Percentiles rank a stretch among this genome's conserved stretches.
phyloP scores from a whole-genome alignment of 2,329 filamentous ascomycete genomes.

The Colletotrichum liaoningense region DNA sequence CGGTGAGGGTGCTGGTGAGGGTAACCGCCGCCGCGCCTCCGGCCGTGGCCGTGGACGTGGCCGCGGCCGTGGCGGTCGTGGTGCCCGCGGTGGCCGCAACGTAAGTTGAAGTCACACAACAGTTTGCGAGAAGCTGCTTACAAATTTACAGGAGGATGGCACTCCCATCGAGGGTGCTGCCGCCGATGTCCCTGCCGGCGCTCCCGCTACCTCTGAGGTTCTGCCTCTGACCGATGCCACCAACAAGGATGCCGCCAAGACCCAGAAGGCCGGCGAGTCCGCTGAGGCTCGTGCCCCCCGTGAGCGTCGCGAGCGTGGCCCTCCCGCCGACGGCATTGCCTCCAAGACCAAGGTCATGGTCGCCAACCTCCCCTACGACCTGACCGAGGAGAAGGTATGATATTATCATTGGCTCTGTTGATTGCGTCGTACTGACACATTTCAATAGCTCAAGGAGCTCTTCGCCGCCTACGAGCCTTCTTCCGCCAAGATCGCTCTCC shows the following conservation, averaged over 20 bases:
- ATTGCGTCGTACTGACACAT: conserved; percentile 37
- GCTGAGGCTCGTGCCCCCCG: conserved; percentile 65
- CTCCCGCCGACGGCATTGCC: conserved; percentile 95
- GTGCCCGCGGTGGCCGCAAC: conserved; percentile 66
- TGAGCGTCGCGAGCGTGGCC: conserved; percentile 84
- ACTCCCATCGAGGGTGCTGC: conserved; percentile 57
- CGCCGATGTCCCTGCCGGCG: conserved; percentile 55
- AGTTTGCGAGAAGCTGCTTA: neutral
- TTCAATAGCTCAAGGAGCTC: conserved; percentile 89
- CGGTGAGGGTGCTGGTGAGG: conserved; percentile 80
- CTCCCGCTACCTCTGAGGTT: conserved; percentile 62
- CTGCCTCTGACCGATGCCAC: conserved; percentile 72
- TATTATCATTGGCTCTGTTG: conserved; percentile 30
- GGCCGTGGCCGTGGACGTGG: conserved; percentile 76
- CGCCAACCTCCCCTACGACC: conserved; percentile 97
- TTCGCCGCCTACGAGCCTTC: conserved; percentile 92
- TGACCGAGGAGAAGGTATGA: conserved; percentile 94
- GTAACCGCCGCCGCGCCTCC: conserved; percentile 70
- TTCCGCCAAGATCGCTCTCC: conserved; percentile 97
- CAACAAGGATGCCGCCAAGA: conserved; percentile 67
- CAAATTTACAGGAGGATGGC: conserved; percentile 56
- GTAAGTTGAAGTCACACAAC: conserved; percentile 32
- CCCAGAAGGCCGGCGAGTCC: conserved; percentile 67
- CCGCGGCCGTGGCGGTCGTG: conserved; percentile 75
- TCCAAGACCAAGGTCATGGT: conserved; percentile 99